Evolutionary conservation across 78 protist genomes (phyloP).

Genomic region (Dictyostelium intermedium): DNA sequence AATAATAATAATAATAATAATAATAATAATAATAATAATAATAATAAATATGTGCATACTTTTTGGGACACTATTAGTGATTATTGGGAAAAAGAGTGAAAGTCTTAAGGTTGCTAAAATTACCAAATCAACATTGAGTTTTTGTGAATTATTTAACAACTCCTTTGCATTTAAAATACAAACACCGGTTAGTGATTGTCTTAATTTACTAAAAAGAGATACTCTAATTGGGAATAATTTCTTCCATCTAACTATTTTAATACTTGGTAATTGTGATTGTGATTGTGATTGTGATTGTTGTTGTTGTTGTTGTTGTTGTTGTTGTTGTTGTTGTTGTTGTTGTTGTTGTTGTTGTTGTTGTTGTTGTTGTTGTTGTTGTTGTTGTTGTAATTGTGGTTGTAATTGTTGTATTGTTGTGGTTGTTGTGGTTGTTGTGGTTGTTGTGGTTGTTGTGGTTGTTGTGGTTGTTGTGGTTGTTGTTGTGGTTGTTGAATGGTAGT

Average conservation of each 20-base stretch:
- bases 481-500: too few species aligned
- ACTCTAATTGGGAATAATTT: conserved; percentile 14
- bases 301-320: background rate
- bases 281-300: background rate
- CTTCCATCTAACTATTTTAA: background rate
- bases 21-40: too few species aligned
- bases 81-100: background rate
- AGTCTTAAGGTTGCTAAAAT: conserved; percentile 20
- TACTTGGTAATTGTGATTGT: background rate
- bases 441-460: too few species aligned
- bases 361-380: background rate
- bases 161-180: background rate
- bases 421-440: background rate
- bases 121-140: background rate
- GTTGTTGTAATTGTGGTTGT: background rate
- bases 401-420: background rate
- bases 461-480: too few species aligned
- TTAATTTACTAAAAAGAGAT: background rate
- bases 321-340: background rate
- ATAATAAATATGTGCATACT: background rate
- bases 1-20: too few species aligned
- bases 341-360: background rate
- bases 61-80: background rate
- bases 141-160: background rate
- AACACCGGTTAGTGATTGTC: conserved; percentile 25